Evolutionary conservation across 176 grass and related monocot genomes (phyloP), one percentile per base, ranked within the genome.

Genomic region (Luzula sylvatica): DNA sequence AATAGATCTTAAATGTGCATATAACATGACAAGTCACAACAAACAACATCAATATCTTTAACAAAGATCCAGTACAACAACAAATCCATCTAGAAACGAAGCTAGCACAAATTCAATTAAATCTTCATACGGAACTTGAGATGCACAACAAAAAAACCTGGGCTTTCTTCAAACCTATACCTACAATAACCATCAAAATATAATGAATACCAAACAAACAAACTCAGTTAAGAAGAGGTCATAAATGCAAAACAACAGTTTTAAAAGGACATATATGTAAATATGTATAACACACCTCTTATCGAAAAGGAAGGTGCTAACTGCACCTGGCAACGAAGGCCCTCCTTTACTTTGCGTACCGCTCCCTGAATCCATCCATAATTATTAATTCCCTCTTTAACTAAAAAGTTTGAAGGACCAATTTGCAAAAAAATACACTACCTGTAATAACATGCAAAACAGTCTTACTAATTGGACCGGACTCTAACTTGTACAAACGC

Each of bases 311-410:
- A 86, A 89, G 25, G 74, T 65, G 71, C 61, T 82, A 49, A 89
- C 29, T 16, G 74, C 84, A 7, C 41, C 73, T 25, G 84, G 90
- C 19, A 96, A 68, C 16, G 83, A 88, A 68, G 90, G 83, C 45
- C 88, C 66, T 2, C 83, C 90, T 79, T 72, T 82, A 66, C 90
- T 96, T 71, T 96, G 90, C 7, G 74, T 96, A 24, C 90, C 90
- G 26, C 72, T 82, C 54, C 89, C 89, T 95, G n/a, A n/a, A n/a
- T n/a, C n/a, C n/a, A n/a, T n/a, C 30, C 30, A 35, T 35, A 35
- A 35, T 35, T 35, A 35, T 35, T 35, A 35, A 35, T 9, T 35
- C 9, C 30, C n/a, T n/a, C n/a, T n/a, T n/a, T n/a, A n/a, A n/a
- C 55, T 25, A 38, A 56, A 74, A 44, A 17, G 20, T 49, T 38